Evolutionary conservation across 306 rosid species (phyloP).

Genomic region (Chamaecrista fasciculata): DNA sequence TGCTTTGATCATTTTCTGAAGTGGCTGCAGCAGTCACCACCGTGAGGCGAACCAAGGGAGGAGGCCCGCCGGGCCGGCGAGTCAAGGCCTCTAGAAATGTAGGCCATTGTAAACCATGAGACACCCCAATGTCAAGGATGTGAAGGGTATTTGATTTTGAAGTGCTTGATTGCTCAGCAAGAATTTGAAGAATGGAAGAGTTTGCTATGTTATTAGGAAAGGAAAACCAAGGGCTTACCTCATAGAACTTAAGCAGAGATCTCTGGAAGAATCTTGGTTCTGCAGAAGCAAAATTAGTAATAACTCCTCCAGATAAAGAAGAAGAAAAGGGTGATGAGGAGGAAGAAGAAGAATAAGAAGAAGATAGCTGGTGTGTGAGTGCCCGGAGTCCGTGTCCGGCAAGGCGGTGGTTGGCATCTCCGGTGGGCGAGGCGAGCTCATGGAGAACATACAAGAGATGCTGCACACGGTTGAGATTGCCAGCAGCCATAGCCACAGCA

Average conservation of each 20-base stretch:
- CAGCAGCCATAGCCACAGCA: slow-evolving; percentile 57
- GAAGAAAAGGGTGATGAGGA: too few species aligned
- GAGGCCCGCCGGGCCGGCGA: slow-evolving; percentile 81
- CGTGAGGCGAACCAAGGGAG: slow-evolving; percentile 73
- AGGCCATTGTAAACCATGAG: slow-evolving; percentile 96
- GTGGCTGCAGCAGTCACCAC: slow-evolving; percentile 58
- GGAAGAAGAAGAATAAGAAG: slow-evolving; percentile 25
- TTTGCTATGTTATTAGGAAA: slow-evolving; percentile 82
- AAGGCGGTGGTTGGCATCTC: slow-evolving; percentile 85
- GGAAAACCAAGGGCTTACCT: slow-evolving; percentile 94
- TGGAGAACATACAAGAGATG: slow-evolving; percentile 82
- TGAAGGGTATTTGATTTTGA: slow-evolving; percentile 44
- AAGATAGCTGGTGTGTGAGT: slow-evolving; percentile 53
- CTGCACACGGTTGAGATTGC: slow-evolving; percentile 65
- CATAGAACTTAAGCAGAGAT: slow-evolving; percentile 72
- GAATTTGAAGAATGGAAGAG: slow-evolving; percentile 75
- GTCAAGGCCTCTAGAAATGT: slow-evolving; percentile 80
- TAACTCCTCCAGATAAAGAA: slow-evolving; percentile 32
- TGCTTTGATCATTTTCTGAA: slow-evolving; percentile 44
- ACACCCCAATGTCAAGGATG: slow-evolving; percentile 86
- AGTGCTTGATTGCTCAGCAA: slow-evolving; percentile 46
- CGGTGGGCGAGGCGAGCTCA: slow-evolving; percentile 71
- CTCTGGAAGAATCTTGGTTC: slow-evolving; percentile 66
- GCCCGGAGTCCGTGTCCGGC: slow-evolving; percentile 74
- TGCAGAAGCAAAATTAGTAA: slow-evolving; percentile 60